phyloP scores from a whole-genome alignment of 2,329 filamentous ascomycete genomes.

The Penicillium sp. region DNA sequence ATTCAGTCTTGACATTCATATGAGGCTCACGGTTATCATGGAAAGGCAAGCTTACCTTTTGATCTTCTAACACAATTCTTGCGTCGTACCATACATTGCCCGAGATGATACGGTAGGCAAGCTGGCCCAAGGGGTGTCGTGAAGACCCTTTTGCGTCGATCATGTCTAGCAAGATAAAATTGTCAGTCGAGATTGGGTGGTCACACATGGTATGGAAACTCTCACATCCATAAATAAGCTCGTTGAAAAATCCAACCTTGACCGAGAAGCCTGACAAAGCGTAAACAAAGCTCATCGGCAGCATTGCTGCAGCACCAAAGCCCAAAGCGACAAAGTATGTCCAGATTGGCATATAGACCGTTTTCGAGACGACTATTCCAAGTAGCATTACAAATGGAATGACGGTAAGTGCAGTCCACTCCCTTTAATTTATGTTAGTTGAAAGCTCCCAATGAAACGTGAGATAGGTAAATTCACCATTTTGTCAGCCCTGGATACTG shows the following conservation, averaged over 20 bases:
- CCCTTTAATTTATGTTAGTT: background rate
- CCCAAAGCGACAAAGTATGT: background rate
- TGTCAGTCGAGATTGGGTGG: background rate
- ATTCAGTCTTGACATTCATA: background rate
- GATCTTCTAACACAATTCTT: background rate
- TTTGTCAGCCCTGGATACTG: background rate
- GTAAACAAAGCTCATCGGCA: background rate
- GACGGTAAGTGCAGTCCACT: background rate
- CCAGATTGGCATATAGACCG: background rate
- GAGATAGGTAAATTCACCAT: slow-evolving; percentile 10
- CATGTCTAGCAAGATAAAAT: background rate
- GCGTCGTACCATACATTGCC: background rate
- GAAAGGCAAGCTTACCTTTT: background rate
- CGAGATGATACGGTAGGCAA: background rate
- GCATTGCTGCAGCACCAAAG: background rate
- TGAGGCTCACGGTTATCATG: background rate
- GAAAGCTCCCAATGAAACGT: background rate
- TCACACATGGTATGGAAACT: too few species aligned
- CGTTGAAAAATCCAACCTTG: background rate
- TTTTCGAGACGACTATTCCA: background rate
- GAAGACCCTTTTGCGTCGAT: background rate
- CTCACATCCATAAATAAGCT: background rate
- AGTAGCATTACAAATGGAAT: background rate
- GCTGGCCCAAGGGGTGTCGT: background rate
- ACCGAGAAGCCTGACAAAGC: background rate